Evolutionary conservation across 1,139 yeast genomes (phyloP), one percentile per base, ranked within the genome.

Genomic region (Ogataea hybrid): DNA sequence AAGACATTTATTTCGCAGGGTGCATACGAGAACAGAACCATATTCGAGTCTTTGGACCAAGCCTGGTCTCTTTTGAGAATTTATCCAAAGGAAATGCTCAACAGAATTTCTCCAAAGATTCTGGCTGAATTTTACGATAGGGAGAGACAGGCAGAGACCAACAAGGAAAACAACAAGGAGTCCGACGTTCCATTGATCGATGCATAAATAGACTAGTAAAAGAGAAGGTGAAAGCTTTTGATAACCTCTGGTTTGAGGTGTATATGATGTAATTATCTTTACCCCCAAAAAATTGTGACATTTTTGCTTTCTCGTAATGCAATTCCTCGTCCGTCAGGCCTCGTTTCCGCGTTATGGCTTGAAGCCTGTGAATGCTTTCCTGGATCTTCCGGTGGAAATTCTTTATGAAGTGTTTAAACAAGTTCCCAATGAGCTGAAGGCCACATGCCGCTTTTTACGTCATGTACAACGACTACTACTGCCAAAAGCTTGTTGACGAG

Each of bases 31-130:
- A 79, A 89, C 69, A 85, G 98, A 78, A 75, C 88, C 39, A 83
- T 92, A 56, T 87, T 90, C 61, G 98, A 92, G 70, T 85, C 96
- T 35, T 81, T 92, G 64, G 98, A 92, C 65, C 90, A 86, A 67
- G 99, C 98, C 42, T 92, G 99, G 99, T 83, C 95, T 37, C 77
- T 92, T 66, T 77, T 92, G 67, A 88, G 99, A 76, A 92, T 92
- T 64, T 92, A 92, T 75, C 99, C 99, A 63, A 92, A 90, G 80
- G 97, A 92, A 71, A 77, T 92, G 84, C 84, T 92, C 67, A 94
- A 92, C 75, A 89, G 98, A 81, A 88, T 92, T 62, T 88, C 96
- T 50, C 97, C 97, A 66, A 92, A 92, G 81, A 89, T 92, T 57
- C 75, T 92, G 64, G 83, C 81, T 54, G 98, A 90, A 69, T 92